Conservation (phyloP, 306 rosid genomes). For the Sesbania bispinosa region DNA sequence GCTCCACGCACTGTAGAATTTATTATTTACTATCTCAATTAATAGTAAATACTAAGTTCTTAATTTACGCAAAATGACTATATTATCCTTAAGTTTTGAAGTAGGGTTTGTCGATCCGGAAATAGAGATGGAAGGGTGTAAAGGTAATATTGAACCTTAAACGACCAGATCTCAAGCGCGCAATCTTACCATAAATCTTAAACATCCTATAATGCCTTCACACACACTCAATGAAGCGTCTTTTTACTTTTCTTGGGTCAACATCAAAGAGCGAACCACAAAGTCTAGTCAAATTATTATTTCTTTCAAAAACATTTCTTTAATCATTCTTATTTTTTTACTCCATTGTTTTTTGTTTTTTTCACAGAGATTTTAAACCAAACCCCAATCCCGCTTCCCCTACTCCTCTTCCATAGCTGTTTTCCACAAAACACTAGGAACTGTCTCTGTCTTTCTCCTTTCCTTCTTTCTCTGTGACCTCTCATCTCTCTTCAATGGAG, state of each 20-base stretch:
- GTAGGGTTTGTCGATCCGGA: no score
- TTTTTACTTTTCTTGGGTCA: background rate
- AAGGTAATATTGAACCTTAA: no score
- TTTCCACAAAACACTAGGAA: background rate
- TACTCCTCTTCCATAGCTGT: slow-evolving; percentile 12
- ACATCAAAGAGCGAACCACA: background rate
- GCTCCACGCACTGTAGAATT: no score
- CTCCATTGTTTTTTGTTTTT: background rate
- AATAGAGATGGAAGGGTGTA: no score
- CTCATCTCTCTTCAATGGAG: slow-evolving; percentile 38
- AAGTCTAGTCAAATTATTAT: background rate
- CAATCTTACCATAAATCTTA: background rate
- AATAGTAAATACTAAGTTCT: no score
- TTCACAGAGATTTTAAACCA: slow-evolving; percentile 25
- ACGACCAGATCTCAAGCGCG: no score
- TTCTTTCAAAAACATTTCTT: background rate
- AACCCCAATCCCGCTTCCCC: slow-evolving; percentile 28
- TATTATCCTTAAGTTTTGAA: no score
- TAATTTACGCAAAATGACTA: no score
- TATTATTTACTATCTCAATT: no score
- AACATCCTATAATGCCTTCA: background rate
- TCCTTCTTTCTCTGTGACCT: slow-evolving; percentile 33
- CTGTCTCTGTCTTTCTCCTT: background rate
- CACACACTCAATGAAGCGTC: background rate
- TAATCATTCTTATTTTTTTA: background rate